Percentiles rank a stretch among this genome's conserved stretches.
These are phyloP conservation scores for Chamaecyparis obtusa DNA, from an alignment of 75 land plant genomes.

Conservation along the genomic window DNA sequence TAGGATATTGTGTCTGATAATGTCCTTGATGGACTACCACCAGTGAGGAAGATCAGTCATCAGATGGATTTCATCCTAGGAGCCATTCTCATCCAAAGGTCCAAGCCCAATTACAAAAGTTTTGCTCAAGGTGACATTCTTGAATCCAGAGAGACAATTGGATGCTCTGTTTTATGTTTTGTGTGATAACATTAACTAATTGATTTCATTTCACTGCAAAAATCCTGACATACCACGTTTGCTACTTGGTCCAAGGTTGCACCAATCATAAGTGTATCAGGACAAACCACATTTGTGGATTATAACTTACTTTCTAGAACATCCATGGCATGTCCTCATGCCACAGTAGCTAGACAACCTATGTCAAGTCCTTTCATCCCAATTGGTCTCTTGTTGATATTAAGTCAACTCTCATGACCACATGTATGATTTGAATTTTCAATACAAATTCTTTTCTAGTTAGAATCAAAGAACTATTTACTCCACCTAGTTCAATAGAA, in stretches of 20 bases:
- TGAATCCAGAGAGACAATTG: not conserved
- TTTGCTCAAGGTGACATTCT: slow-evolving; percentile 31
- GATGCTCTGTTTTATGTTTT: not conserved
- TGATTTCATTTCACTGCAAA: not conserved
- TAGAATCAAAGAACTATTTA: not conserved
- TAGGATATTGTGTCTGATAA: too few relatives aligned
- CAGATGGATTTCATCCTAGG: too few relatives aligned
- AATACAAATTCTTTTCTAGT: not conserved
- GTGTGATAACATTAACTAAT: not conserved
- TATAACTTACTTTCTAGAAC: slow-evolving; percentile 12
- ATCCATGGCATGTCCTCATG: slow-evolving; percentile 16
- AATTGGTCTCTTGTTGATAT: slow-evolving; percentile 27
- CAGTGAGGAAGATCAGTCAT: too few relatives aligned
- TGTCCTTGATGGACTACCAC: too few relatives aligned
- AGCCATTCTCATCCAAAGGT: slow-evolving; percentile 46
- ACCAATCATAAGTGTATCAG: not conserved
- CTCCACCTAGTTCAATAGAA: too few relatives aligned
- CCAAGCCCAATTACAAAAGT: slow-evolving; percentile 20
- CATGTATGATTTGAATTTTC: not conserved
- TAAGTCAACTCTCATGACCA: slow-evolving; percentile 17
- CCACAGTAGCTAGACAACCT: not conserved
- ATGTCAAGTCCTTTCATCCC: slow-evolving; percentile 11
- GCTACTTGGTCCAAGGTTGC: slow-evolving; percentile 18
- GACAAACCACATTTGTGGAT: not conserved
- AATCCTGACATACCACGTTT: slow-evolving; percentile 6